A percentile compares a stretch with the other conserved stretches of the same genome.
Conservation (phyloP, 495 filamentous ascomycete species). For the Daldinia vernicosa region DNA sequence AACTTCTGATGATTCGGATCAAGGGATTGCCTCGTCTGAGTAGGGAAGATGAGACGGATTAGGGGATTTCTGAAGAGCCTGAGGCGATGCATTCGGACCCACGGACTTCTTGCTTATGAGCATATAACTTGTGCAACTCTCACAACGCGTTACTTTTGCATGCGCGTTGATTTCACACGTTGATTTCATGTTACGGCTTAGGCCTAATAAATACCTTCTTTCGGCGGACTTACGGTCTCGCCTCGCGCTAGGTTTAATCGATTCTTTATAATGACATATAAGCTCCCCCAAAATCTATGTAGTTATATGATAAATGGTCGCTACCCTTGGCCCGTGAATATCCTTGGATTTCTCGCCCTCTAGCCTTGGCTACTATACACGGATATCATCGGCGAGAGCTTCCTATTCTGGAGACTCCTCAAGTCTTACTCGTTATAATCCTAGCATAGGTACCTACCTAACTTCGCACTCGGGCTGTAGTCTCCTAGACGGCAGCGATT, state of each 20-base stretch:
- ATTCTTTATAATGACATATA: not conserved
- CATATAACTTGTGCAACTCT: not conserved
- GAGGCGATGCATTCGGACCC: not conserved
- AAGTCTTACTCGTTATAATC: not conserved
- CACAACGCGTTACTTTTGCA: not conserved
- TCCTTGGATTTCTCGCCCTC: not conserved
- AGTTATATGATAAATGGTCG: not conserved
- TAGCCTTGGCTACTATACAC: not conserved
- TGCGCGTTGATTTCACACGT: not conserved
- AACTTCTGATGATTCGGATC: not conserved
- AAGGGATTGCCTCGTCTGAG: not conserved
- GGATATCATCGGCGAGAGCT: not conserved
- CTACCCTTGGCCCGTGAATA: not conserved
- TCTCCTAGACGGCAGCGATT: constrained; percentile 43
- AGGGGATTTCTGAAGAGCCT: not conserved
- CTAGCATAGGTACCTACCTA: not conserved
- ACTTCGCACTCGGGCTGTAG: not conserved
- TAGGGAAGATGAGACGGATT: not conserved
- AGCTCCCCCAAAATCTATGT: not conserved
- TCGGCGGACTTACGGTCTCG: not conserved
- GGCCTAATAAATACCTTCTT: not conserved
- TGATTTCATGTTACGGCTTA: not conserved
- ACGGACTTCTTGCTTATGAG: not conserved
- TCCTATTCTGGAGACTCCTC: not conserved
- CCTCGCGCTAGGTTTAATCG: not conserved